Evolutionary conservation across 1,284 basidiomycete species (phyloP), one percentile per base, ranked within the genome.

Genomic region (Sutorius eximius): DNA sequence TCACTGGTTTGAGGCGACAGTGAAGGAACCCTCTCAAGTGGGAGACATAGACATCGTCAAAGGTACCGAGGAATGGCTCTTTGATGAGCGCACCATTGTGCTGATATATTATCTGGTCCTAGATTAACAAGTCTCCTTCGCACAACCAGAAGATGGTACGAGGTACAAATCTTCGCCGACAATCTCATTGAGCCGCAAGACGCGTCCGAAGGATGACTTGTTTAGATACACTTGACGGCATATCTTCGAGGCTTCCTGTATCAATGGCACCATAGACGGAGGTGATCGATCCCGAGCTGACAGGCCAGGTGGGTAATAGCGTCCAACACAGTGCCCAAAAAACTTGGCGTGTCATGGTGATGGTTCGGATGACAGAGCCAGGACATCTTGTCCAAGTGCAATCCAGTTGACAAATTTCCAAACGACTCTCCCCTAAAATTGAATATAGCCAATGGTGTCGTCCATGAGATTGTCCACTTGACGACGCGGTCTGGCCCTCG

Each of bases 381-480:
- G n/a, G n/a, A n/a, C n/a, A n/a, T n/a, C n/a, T n/a, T n/a, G n/a
- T n/a, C n/a, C n/a, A n/a, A n/a, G n/a, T n/a, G n/a, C n/a, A n/a
- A n/a, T n/a, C n/a, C n/a, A n/a, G n/a, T n/a, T n/a, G n/a, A n/a
- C n/a, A n/a, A n/a, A n/a, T n/a, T n/a, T n/a, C n/a, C n/a, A n/a
- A n/a, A n/a, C n/a, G n/a, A n/a, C n/a, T n/a, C n/a, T n/a, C n/a
- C n/a, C n/a, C n/a, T n/a, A n/a, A n/a, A n/a, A n/a, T n/a, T n/a
- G n/a, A n/a, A n/a, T n/a, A n/a, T 97, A 98, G 71, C 91, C 93
- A 73, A 97, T 97, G 57, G 88, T 93, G 71, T 98, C 95, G 74
- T 98, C 95, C 81, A 97, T 91, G 37, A 98, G 81, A 59, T 90
- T 92, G 77, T 98, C 95, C 95, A 95, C 73, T 95, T 96, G 72